A percentile compares a stretch with the other conserved stretches of the same genome.
These are phyloP conservation scores for Tetrapyrgos nigripes DNA, from an alignment of 1,284 basidiomycete species.

Conservation along the genomic window DNA sequence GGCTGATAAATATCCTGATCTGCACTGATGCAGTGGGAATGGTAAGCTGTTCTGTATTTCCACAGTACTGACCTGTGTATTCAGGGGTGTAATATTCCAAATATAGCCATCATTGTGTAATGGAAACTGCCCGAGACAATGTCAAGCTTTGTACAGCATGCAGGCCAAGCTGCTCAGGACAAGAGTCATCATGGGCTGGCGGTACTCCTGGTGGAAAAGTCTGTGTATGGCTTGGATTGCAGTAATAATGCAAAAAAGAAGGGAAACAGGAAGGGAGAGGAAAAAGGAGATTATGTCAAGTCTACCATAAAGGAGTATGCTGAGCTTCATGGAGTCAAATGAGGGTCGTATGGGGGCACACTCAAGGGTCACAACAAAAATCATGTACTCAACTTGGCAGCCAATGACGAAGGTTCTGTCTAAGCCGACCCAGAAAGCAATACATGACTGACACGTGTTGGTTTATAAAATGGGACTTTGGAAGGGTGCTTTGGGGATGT, in stretches of 20 bases:
- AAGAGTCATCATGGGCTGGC: constrained; percentile 27
- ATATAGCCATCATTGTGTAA: constrained; percentile 40
- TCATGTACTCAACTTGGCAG: neutral
- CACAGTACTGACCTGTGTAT: neutral
- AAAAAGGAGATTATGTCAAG: no score
- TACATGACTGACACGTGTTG: neutral
- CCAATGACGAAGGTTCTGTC: neutral
- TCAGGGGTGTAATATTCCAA: constrained; percentile 42
- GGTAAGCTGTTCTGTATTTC: constrained; percentile 26
- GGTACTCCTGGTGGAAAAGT: constrained; percentile 33
- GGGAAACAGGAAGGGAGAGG: neutral
- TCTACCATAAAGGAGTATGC: neutral
- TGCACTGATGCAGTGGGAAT: constrained; percentile 45
- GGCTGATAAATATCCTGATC: constrained; percentile 34
- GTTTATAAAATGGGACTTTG: constrained; percentile 1
- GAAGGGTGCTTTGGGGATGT: neutral
- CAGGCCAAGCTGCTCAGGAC: constrained; percentile 31
- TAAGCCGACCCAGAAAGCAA: neutral
- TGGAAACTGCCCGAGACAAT: constrained; percentile 36
- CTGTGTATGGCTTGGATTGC: constrained; percentile 26
- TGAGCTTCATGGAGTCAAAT: neutral
- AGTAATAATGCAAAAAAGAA: neutral
- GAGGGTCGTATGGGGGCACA: constrained; percentile 2
- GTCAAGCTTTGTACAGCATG: constrained; percentile 37
- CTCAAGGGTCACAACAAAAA: neutral